phyloP scores from a whole-genome alignment of 371 early-diverging fungal genomes.

The Entomophthora muscae region DNA sequence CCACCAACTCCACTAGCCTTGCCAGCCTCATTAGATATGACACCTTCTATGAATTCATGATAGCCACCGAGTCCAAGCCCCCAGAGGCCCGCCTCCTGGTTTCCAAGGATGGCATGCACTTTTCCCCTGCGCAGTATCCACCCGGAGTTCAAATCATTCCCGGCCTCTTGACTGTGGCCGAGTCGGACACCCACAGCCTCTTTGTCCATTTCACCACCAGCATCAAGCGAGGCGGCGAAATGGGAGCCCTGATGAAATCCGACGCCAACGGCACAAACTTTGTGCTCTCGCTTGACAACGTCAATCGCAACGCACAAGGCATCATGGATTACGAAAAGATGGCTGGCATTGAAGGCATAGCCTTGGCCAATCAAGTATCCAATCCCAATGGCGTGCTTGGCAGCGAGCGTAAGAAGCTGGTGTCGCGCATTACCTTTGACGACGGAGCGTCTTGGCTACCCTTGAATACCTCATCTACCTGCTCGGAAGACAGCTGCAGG shows the following conservation, averaged over 20 bases:
- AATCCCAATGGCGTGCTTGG: slow-evolving; percentile 40
- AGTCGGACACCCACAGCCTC: slow-evolving; percentile 45
- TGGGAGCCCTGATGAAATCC: slow-evolving; percentile 68
- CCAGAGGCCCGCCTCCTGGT: slow-evolving; percentile 32
- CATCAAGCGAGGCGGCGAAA: slow-evolving; percentile 36
- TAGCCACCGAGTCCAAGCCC: slow-evolving; percentile 36
- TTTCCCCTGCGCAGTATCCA: slow-evolving; percentile 62
- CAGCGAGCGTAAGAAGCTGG: slow-evolving; percentile 30
- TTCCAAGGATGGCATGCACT: slow-evolving; percentile 48
- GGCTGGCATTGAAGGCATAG: slow-evolving; percentile 76
- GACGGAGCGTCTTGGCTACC: slow-evolving; percentile 61
- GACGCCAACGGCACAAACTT: slow-evolving; percentile 75
- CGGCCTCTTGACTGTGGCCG: slow-evolving; percentile 63
- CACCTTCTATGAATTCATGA: slow-evolving; percentile 60
- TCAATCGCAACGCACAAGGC: slow-evolving; percentile 64
- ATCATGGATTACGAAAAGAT: slow-evolving; percentile 89
- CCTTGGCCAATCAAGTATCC: slow-evolving; percentile 64
- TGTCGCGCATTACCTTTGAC: slow-evolving; percentile 60
- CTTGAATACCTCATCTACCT: slow-evolving; percentile 26
- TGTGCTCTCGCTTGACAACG: slow-evolving; percentile 38
- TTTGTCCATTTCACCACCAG: slow-evolving; percentile 57
- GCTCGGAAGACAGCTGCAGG: slow-evolving; percentile 24
- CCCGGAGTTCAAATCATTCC: neutral
- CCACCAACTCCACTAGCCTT: slow-evolving; percentile 26
- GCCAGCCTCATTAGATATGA: slow-evolving; percentile 53